Evolutionary conservation across 768 basidiomycete species (phyloP), one percentile per base, ranked within the genome.

Genomic region (Leccinum disarticulatum): DNA sequence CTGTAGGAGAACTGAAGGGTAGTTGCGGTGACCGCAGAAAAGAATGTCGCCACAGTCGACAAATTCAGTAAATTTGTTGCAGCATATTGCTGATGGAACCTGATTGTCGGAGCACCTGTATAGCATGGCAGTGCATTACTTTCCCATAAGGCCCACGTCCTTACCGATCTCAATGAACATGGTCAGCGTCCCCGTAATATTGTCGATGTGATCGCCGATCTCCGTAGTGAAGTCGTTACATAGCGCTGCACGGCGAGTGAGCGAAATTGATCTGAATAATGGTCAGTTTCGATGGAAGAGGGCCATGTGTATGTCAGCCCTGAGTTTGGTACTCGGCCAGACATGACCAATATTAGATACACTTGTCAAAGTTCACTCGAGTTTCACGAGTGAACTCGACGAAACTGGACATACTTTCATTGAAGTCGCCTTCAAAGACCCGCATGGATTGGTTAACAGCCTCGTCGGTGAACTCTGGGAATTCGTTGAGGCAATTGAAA

Each of bases 391-490:
- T 33, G n/a, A 46, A 51, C 31, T 17, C 15, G 31, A 17, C 9
- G 38, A 35, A 35, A 66, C 2, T 36, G 5, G 27, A 63, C 73
- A 19, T 63, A 79, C 80, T 70, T 79, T 81, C 41, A 22, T 22
- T 22, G 22, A 84, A 66, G 62, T 83, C 83, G 0, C 76, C 80
- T 61, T 83, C 80, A 13, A 84, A 78, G 1, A 78, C 74, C 31
- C 77, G 62, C 66, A 83, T 80, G 47, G 81, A 80, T 22, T 77
- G 71, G 58, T 83, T 81, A 41, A 83, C 76, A 0, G 77, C 77
- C 54, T 83, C 82, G 31, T 84, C 81, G 13, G 75, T 79, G 55
- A 82, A 83, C 66, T 84, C 82, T 1, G 83, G 82, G 47, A 83
- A 84, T 52, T 83, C 83, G 47, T 83, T 83, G 52, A 83, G 69